Percentiles rank a stretch among this genome's conserved stretches.
Conservation (phyloP, 352 stramenopile species). For the Globisporangium cederbergense region DNA sequence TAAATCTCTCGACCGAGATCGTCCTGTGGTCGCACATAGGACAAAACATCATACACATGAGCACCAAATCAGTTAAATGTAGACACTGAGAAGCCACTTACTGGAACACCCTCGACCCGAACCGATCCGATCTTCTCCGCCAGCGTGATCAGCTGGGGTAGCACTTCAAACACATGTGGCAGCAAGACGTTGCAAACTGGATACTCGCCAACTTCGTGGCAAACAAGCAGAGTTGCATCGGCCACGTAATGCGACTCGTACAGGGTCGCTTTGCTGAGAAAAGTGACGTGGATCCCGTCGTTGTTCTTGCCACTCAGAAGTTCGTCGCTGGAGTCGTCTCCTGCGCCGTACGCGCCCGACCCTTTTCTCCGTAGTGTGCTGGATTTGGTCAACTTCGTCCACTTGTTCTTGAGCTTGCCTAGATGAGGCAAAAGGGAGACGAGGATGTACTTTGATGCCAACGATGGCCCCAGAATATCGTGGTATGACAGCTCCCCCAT, state of each 20-base stretch:
- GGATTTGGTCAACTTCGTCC: constrained; percentile 46
- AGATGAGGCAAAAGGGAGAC: constrained; percentile 49
- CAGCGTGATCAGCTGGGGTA: constrained; percentile 49
- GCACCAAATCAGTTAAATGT: not conserved
- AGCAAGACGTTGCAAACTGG: constrained; percentile 44
- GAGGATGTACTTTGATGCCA: constrained; percentile 63
- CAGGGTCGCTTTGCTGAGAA: constrained; percentile 49
- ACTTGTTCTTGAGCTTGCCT: constrained; percentile 50
- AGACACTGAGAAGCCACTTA: constrained; percentile 21
- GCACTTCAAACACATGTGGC: constrained; percentile 54
- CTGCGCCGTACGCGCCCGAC: constrained; percentile 15
- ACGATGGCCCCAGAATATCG: constrained; percentile 46
- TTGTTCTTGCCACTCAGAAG: constrained; percentile 26
- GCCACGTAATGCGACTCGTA: constrained; percentile 69
- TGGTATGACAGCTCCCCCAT: constrained; percentile 51
- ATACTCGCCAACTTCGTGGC: constrained; percentile 51
- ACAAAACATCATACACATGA: constrained; percentile 2
- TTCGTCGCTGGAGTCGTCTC: constrained; percentile 6
- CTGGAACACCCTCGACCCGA: constrained; percentile 63
- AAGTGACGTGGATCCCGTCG: constrained; percentile 62
- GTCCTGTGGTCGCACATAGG: constrained; percentile 27
- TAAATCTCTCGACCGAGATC: constrained; percentile 73
- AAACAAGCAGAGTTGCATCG: constrained; percentile 61
- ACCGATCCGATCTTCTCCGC: constrained; percentile 64
- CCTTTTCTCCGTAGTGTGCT: constrained; percentile 38